Evolutionary conservation across 768 basidiomycete species (phyloP).

Genomic region (Suillus spraguei): DNA sequence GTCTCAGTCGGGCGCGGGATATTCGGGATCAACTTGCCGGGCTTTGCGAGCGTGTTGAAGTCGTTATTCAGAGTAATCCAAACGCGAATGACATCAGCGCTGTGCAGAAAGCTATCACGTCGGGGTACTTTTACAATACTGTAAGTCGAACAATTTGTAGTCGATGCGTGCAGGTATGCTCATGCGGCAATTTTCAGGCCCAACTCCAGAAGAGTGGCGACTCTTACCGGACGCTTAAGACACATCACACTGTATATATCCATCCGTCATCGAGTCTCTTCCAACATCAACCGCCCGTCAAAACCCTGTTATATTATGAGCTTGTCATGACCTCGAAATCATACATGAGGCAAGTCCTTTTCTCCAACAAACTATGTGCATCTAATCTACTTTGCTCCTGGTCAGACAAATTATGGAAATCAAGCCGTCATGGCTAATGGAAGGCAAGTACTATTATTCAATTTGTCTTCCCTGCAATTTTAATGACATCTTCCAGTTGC

Average conservation of each 20-base stretch:
- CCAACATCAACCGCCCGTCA: slow-evolving; percentile 93
- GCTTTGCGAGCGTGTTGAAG: slow-evolving; percentile 95
- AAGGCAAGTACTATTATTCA: slow-evolving; percentile 52
- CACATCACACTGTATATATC: slow-evolving; percentile 93
- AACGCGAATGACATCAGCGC: slow-evolving; percentile 93
- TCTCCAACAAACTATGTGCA: background rate
- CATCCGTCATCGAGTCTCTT: slow-evolving; percentile 96
- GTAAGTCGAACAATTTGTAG: slow-evolving; percentile 43
- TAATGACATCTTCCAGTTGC: slow-evolving; percentile 58
- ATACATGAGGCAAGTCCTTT: slow-evolving; percentile 71
- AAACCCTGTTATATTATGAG: slow-evolving; percentile 92
- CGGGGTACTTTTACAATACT: slow-evolving; percentile 96
- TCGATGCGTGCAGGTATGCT: slow-evolving; percentile 1
- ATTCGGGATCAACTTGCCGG: slow-evolving; percentile 95
- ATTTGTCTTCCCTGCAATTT: slow-evolving; percentile 2
- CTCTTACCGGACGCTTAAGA: slow-evolving; percentile 95
- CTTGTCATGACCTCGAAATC: slow-evolving; percentile 98
- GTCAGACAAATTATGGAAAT: slow-evolving; percentile 95
- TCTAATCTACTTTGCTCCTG: slow-evolving; percentile 3
- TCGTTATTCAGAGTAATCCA: slow-evolving; percentile 83
- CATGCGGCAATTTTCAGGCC: slow-evolving; percentile 49
- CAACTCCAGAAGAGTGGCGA: slow-evolving; percentile 95
- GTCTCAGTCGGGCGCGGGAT: slow-evolving; percentile 90
- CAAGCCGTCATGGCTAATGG: slow-evolving; percentile 91
- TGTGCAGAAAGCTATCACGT: slow-evolving; percentile 92